phyloP scores from a whole-genome alignment of 345 rosid species.

The Murraya paniculata region DNA sequence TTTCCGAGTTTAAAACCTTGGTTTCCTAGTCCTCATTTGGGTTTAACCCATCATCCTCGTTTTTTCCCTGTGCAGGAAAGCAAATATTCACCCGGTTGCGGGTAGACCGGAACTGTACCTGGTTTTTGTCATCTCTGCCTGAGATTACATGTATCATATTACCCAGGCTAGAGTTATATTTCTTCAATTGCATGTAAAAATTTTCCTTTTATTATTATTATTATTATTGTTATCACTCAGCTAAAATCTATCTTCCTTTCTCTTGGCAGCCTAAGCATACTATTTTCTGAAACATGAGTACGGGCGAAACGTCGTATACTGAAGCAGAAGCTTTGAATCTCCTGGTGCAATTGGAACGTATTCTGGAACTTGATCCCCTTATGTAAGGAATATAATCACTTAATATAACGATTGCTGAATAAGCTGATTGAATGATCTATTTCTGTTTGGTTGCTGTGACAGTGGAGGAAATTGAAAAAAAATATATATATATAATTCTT shows the following conservation, averaged over 20 bases:
- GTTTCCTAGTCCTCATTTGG: background rate
- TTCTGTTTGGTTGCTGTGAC: background rate
- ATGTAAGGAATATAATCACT: conserved; percentile 46
- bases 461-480: background rate
- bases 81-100: background rate
- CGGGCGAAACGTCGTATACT: conserved; percentile 28
- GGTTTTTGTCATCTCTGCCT: background rate
- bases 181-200: background rate
- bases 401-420: background rate
- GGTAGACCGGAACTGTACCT: background rate
- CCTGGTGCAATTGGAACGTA: conserved; percentile 49
- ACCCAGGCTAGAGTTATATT: background rate
- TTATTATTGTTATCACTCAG: background rate
- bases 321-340: conserved; percentile 29
- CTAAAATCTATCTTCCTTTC: background rate
- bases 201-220: no score
- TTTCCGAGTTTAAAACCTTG: background rate
- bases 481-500: no score
- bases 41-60: background rate
- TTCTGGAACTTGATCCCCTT: conserved; percentile 70
- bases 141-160: background rate
- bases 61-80: background rate
- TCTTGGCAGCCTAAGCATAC: background rate
- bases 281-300: conserved; percentile 29
- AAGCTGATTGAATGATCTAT: background rate